Base-by-base conservation (phyloP, 1,139 yeast genomes). In the Magnusiomyces magnusii region DNA sequence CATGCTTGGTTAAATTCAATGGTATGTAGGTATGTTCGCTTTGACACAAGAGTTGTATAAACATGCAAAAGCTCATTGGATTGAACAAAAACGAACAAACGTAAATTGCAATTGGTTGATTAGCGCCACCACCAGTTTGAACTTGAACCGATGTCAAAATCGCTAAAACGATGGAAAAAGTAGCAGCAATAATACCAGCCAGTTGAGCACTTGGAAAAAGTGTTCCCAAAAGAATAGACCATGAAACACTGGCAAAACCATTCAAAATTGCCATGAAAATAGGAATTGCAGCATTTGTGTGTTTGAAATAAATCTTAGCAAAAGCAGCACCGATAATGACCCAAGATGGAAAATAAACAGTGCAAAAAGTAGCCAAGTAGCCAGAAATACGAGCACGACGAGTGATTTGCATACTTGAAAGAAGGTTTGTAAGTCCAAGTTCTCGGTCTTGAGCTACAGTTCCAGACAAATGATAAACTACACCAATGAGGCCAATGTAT, bases 381-480 rank as follows among this genome's bases (percentile, higher is more conserved):
- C 74, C 63, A 2, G 66, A 44, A 44, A 69, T 59, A n/a, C 75
- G 62, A 1, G 73, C 63, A 2, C 61, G 47, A 27, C 64, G 65
- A 2, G 65, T 57, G 21, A 67, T 68, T 1, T 74, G 75, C 76
- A 73, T 73, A 51, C 69, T 63, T 3, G 67, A 64, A 28, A 73
- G 63, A 24, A 73, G 63, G n/a, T 65, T 63, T 1, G 75, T 61
- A 56, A 73, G 64, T 1, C 75, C 75, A 15, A 60, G 55, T 56
- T 73, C 74, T 19, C 76, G 64, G 47, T 73, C 76, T 42, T 62
- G 64, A 17, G 75, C 74, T 3, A 72, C 68, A 17, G 63, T 60
- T 5, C 76, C 76, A 1, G 74, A 64, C 36, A 73, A 61, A 51
- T 73, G 76, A 59, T 73, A 73, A 15, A 73, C 66, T n/a, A 72